Base-by-base conservation (phyloP, 352 stramenopile species). In the Phytophthora megakarya region DNA sequence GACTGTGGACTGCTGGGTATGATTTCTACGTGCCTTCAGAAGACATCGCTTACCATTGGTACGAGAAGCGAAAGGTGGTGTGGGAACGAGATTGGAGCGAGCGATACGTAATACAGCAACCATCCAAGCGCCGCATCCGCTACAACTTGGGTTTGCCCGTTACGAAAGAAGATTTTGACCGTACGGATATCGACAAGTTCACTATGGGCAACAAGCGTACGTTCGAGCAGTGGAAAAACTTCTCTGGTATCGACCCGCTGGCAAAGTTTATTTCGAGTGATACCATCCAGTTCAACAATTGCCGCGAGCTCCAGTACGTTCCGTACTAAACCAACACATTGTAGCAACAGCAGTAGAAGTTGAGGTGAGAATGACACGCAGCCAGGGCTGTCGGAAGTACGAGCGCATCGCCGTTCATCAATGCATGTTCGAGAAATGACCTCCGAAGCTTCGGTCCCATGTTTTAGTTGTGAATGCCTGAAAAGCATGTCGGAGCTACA, bases 41-140 rank as follows among this genome's bases (percentile, higher is more conserved):
- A 45, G 81, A 92, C 64, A 76, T 91, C 8, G 81, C 87, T 28
- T 92, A 84, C 51, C 83, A 92, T 51, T 91, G 84, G 83, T 94
- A 94, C 59, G 82, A 92, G 60, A 78, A 78, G 56, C 82, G 85
- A 55, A 90, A 93, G 45, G 85, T 92, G 25, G 81, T 92, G 39
- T 93, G 82, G 85, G 84, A 93, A 69, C 80, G 78, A 30, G 80
- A 91, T 65, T 93, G 84, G 84, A 78, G 72, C 25, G 49, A 81
- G 69, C 81, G 84, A 19, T 92, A 82, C 42, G 61, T 78, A 35
- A 72, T 90, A 54, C 81, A 91, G 70, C 83, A 92, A 65, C 43
- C 68, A 48, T 83, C 84, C 43, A 93, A 90, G 71, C 82, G 85
- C 40, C 81, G 85, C 30, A 80, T 93, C 52, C 85, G 85, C 38